Evolutionary conservation across 441 rosid genomes (phyloP).

Genomic region (Pelargonium myrrhifolium): DNA sequence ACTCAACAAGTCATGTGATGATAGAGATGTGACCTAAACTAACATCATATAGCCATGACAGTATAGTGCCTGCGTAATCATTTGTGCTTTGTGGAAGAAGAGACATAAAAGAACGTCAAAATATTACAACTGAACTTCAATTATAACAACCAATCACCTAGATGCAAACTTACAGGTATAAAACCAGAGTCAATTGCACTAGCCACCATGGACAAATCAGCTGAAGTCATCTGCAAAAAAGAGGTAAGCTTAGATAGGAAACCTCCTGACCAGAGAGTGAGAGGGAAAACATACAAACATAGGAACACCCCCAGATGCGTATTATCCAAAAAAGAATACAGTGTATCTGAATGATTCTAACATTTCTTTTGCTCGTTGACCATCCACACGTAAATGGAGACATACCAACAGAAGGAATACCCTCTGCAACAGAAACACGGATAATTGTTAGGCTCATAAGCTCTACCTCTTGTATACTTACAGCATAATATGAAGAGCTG

Average conservation of each 20-base stretch:
- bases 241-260: constrained; percentile 15
- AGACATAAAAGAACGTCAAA: no score
- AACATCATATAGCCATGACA: no score
- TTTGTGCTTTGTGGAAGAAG: no score
- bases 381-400: constrained; percentile 94
- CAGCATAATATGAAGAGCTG: no score
- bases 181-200: constrained; percentile 73
- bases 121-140: no score
- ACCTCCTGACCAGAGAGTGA: background rate
- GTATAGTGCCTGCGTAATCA: no score
- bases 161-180: constrained; percentile 63
- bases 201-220: constrained; percentile 53
- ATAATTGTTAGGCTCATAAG: constrained; percentile 11
- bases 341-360: constrained; percentile 32
- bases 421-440: constrained; percentile 54
- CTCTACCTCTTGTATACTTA: constrained; percentile 1
- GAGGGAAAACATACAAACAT: background rate
- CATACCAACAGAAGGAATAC: constrained; percentile 78
- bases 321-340: constrained; percentile 16
- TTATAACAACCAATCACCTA: background rate
- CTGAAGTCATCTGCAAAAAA: constrained; percentile 49
- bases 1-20: no score
- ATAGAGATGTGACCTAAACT: no score
- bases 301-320: background rate
- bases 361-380: constrained; percentile 65